Base-by-base conservation (phyloP, 2,329 filamentous ascomycete species). In the Venturia carpophila region DNA sequence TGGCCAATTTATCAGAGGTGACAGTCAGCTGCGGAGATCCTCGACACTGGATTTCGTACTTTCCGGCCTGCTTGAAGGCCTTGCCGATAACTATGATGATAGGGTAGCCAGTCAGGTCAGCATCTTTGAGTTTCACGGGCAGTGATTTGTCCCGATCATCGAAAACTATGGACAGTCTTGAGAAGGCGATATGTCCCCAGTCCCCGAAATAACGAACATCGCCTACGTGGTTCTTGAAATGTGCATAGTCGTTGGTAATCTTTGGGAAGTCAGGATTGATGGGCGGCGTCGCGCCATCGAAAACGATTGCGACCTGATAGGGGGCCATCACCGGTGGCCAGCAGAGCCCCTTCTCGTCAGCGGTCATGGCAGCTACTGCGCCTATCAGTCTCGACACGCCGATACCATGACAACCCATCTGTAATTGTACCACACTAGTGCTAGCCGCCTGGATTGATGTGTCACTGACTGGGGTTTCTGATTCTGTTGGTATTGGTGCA, bases 331-430 rank as follows among this genome's bases (percentile, higher is more conserved):
- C 15, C 6, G 87, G 81, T 0, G 94, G 94, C 94, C 94, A 99
- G 70, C 91, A 91, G 9, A 97, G 80, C 0, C 66, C 94, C 71
- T 79, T 83, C 2, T 81, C 72, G 69, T 96, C 91, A 0, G 86
- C 82, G 11, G 91, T 79, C 47, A 88, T 83, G 68, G 93, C 88
- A 1, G 92, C 92, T 0, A 94, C 85, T 1, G 94, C 91, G 10
- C 88, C 92, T 67, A 99, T 87, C 70, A 99, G 87, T 56, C 94
- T 88, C 5, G 92, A 96, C 21, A 99, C 86, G 1, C 94, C 94
- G 67, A 99, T 95, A 0, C 94, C 94, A 73, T 97, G 91, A 74
- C 94, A 99, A 65, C 94, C 94, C 94, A 99, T 99, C 69, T 96
- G 86, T 71, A 96, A 82, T 0, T 86, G 80, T 0, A 85, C 80